These are phyloP conservation scores for Sporothrix globosa DNA, from an alignment of 2,329 filamentous ascomycete species.

Conservation along the genomic window DNA sequence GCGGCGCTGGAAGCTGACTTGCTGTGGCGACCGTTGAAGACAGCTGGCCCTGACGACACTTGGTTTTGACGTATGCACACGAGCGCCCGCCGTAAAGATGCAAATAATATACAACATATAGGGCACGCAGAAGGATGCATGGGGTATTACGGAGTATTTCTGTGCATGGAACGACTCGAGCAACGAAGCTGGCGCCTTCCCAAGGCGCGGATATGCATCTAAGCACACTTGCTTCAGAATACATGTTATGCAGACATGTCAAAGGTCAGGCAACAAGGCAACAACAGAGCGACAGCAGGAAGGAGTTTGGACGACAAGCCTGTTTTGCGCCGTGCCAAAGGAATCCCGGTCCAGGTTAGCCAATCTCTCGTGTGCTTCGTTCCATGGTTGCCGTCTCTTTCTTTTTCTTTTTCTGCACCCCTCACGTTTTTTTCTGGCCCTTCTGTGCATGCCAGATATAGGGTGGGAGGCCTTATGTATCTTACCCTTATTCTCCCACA, in stretches of 20 bases:
- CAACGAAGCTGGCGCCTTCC: background rate
- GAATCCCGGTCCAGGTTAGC: slow-evolving; percentile 8
- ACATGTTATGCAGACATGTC: background rate
- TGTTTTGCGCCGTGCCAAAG: slow-evolving; percentile 24
- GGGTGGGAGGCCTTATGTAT: background rate
- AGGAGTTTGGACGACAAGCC: background rate
- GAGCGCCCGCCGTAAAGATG: background rate
- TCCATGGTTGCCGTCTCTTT: slow-evolving; percentile 9
- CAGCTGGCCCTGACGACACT: slow-evolving; percentile 17
- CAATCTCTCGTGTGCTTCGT: slow-evolving; percentile 19
- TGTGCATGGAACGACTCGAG: background rate
- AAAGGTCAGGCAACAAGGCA: slow-evolving; percentile 22
- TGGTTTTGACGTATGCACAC: background rate
- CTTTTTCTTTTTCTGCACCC: background rate
- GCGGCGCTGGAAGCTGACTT: slow-evolving; percentile 23
- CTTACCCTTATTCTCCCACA: background rate
- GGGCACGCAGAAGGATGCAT: background rate
- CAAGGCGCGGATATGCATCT: slow-evolving; percentile 6
- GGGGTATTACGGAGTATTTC: background rate
- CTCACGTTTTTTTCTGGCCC: background rate
- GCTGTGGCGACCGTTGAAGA: slow-evolving; percentile 26
- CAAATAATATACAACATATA: background rate
- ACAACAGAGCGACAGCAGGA: background rate
- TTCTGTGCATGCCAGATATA: background rate
- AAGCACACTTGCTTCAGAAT: background rate